Percentiles rank a stretch among this genome's conserved stretches.
These are phyloP conservation scores for Neocallimastix lanati DNA, from an alignment of 192 early-diverging fungal species.

Conservation along the genomic window DNA sequence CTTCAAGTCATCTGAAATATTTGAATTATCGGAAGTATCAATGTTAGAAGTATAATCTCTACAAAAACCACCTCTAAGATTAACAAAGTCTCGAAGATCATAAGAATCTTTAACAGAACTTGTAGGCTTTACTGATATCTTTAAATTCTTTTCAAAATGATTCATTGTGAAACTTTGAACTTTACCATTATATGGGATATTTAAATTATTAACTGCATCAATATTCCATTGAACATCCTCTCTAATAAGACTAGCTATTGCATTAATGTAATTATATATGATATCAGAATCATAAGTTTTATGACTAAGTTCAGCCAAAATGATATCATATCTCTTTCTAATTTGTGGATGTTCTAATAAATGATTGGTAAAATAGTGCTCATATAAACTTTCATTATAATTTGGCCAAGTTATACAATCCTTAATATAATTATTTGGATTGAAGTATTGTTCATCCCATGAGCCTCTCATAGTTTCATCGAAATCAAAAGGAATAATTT, in stretches of 20 bases:
- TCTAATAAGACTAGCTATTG: neutral
- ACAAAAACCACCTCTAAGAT: too few species aligned
- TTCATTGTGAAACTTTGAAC: neutral
- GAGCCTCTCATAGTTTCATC: neutral
- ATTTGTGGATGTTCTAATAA: neutral
- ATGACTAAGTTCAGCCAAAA: neutral
- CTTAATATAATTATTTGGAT: neutral
- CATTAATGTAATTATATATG: neutral
- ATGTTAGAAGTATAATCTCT: too few species aligned
- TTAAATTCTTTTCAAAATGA: neutral
- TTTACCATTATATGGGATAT: neutral
- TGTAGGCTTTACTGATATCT: too few species aligned
- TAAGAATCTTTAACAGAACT: too few species aligned
- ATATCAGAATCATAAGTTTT: neutral
- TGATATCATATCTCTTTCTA: neutral
- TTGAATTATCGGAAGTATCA: too few species aligned
- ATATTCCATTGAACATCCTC: neutral
- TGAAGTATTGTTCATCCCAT: too few species aligned
- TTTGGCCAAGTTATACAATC: neutral
- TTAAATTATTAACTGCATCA: neutral
- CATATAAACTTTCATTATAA: neutral
- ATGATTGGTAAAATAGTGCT: neutral
- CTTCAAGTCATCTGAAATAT: too few species aligned
- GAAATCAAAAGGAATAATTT: neutral
- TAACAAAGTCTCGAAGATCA: too few species aligned